Conservation (phyloP, 2,329 filamentous ascomycete genomes). For the Aspergillus caelatus region DNA sequence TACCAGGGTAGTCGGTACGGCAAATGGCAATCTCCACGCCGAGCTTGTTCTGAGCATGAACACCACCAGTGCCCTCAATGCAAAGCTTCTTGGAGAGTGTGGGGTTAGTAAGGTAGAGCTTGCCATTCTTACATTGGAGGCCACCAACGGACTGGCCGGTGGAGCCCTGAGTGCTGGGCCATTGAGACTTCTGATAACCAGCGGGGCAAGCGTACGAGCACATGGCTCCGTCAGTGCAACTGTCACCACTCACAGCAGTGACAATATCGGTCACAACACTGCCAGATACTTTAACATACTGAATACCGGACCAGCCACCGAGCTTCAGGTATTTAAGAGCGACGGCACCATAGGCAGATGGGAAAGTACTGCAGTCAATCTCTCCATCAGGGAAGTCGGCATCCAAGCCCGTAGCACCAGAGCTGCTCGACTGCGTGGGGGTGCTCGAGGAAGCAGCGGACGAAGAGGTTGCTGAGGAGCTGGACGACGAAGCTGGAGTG, state of each 20-base stretch:
- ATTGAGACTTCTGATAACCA: conserved; percentile 91
- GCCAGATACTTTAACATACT: conserved; percentile 60
- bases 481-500: conserved; percentile 17
- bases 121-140: conserved; percentile 72
- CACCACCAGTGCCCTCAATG: conserved; percentile 68
- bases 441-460: conserved; percentile 24
- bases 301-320: conserved; percentile 79
- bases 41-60: conserved; percentile 77
- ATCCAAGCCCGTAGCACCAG: conserved; percentile 58
- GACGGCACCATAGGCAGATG: conserved; percentile 78
- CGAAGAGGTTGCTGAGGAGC: conserved; percentile 19
- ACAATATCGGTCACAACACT: conserved; percentile 66
- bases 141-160: conserved; percentile 87
- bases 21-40: conserved; percentile 71
- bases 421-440: conserved; percentile 32
- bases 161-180: conserved; percentile 75
- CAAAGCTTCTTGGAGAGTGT: conserved; percentile 71
- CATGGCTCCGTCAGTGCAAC: conserved; percentile 67
- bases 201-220: conserved; percentile 94
- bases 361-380: conserved; percentile 73
- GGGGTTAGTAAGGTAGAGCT: conserved; percentile 75
- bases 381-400: conserved; percentile 74
- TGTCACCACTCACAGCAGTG: conserved; percentile 62
- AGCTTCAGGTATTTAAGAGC: conserved; percentile 68
- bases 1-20: conserved; percentile 93